Evolutionary conservation across 2,329 filamentous ascomycete species (phyloP), one percentile per base, ranked within the genome.

Genomic region (Cryoendolithus antarcticus): DNA sequence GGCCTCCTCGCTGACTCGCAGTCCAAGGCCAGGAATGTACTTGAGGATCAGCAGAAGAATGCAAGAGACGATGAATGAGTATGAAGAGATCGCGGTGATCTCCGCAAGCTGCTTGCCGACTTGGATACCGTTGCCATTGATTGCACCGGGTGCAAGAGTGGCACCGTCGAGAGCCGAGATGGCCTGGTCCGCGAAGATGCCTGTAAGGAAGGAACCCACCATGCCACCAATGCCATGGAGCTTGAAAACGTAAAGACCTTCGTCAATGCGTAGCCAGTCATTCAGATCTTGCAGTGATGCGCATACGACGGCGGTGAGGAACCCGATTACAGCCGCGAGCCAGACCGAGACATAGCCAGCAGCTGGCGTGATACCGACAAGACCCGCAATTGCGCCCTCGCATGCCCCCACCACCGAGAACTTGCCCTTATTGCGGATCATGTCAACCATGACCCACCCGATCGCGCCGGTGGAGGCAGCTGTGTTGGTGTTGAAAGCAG

Each of bases 161-260:
- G 54, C 57, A 34, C 71, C 71, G 39, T 75, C 72, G 31, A 75
- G 63, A 10, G 59, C 55, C 9, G 63, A 63, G 40, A 70, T 62
- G 39, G 60, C 55, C 49, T 66, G 59, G 28, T 63, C 62, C 30
- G 71, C 72, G 45, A 77, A 75, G 48, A 75, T 66, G 5, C 71
- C 72, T 2, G 72, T 76, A 34, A 75, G 51, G 56, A 76, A 72
- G 19, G 69, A 69, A 6, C 73, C 73, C 30, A 69, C 59, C 59
- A 74, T 73, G 13, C 72, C 73, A 32, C 72, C 73, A 15, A 74
- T 62, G n/a, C 69, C 71, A 51, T 75, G 72, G 9, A 74, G 64
- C 51, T 72, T 74, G 62, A 76, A 76, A 31, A 76, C 70, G 44
- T 75, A 70, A 51, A 76, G 67, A 8, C 71, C 69, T 44, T 75